Base-by-base conservation (phyloP, 1,284 basidiomycete genomes). In the Schizopora paradoxa region DNA sequence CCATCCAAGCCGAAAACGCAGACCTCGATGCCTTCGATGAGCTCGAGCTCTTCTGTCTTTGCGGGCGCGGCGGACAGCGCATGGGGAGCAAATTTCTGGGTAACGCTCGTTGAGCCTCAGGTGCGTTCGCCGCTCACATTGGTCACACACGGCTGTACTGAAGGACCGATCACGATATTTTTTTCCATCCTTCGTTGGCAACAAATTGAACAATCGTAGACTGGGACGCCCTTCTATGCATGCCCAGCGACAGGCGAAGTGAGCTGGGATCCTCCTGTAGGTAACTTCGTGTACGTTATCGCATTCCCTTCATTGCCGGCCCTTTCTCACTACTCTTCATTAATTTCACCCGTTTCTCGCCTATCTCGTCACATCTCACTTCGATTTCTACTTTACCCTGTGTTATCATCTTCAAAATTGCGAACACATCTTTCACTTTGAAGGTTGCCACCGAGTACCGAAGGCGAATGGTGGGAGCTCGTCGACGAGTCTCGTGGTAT, bases 391-490 rank as follows among this genome's bases (percentile, higher is more conserved):
- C n/a, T n/a, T n/a, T n/a, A n/a, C n/a, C n/a, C n/a, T n/a, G n/a
- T n/a, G n/a, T n/a, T n/a, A n/a, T n/a, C n/a, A n/a, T n/a, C n/a
- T n/a, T n/a, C n/a, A n/a, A n/a, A n/a, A n/a, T n/a, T n/a, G 36
- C 5, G 11, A 14, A 23, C 27, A 27, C 16, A 47, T 27, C 19
- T 18, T 29, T 27, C 16, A n/a, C 31, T n/a, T 29, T 18, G 22
- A 42, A 89, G 86, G 36, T 69, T 97, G 27, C 93, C 92, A 19
- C 86, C 89, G 5, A 86, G 74, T 50, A 73, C 78, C 2, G 81
- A 87, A 26, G 93, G 93, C 37, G 91, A 95, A 61, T 97, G 92
- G 92, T 95, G 92, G 91, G 91, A 96, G 64, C 74, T 96, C 53
- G 72, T 75, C 34, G 92, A 95, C 63, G 82, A 88, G 28, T 74